Base-by-base conservation (phyloP, 106 monocot genomes). In the Narthecium ossifragum region DNA sequence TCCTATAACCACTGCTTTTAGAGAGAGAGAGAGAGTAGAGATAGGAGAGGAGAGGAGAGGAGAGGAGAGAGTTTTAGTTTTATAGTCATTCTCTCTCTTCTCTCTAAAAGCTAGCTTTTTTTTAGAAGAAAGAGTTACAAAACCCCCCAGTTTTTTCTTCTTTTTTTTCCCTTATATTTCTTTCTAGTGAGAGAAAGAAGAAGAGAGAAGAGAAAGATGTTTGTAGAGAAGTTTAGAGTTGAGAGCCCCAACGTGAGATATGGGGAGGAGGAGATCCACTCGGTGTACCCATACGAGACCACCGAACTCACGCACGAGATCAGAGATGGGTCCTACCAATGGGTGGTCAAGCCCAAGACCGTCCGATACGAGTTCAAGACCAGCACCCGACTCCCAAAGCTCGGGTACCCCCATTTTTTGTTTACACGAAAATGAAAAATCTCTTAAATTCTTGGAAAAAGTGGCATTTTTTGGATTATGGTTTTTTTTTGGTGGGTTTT, bases 241-340 rank as follows among this genome's bases (percentile, higher is more conserved):
- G 94, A 96, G 72, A 96, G 90, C 68, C 86, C 90, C 20, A 83
- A 86, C 67, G 94, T 96, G 41, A 83, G 60, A 71, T 96, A 96
- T 51, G 70, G 70, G 12, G 80, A 73, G 15, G 30, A 61, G 6
- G 77, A 68, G 80, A 96, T 96, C 78, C 73, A 90, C 50, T 72
- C 82, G 28, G 65, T 83, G 49, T 96, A 96, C 78, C 65, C 30
- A 52, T 96, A 96, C 78, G 80, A 96, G 45, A 96, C 90, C 29
- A 96, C 94, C 6, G 94, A 96, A 59, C 57, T 96, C 68, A 80
- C 78, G 5, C 90, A 96, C 56, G 94, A 96, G 83, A 80, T 46
- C 65, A 55, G 70, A 21, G 66, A 78, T 20, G 90, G 94, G 8
- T 37, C 77, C 32, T 96, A 80, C 67, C 82, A 78, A 32, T 96